phyloP scores from a whole-genome alignment of 192 early-diverging fungal species.

The Umbelopsis vinacea region DNA sequence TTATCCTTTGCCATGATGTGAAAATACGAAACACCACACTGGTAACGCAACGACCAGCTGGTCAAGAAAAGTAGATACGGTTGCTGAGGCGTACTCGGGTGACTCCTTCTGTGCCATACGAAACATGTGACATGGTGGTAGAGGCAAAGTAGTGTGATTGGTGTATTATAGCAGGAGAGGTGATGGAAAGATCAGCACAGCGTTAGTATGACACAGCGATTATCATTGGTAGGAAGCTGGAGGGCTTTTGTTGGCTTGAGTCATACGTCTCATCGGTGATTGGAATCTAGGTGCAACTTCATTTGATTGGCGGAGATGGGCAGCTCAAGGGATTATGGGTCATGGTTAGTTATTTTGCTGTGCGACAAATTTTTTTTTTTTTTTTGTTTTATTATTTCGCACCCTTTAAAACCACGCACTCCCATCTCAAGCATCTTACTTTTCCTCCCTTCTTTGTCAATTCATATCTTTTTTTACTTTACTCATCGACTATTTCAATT shows the following conservation, averaged over 20 bases:
- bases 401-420: constrained; percentile 19
- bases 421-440: not conserved
- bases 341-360: not conserved
- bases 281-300: not conserved
- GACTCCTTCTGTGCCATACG: no score
- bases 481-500: not conserved
- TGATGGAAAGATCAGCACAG: not conserved
- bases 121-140: not conserved
- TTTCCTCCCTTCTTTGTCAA: constrained; percentile 18
- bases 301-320: constrained; percentile 3
- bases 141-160: not conserved
- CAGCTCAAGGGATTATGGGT: not conserved
- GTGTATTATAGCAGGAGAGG: not conserved
- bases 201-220: constrained; percentile 7
- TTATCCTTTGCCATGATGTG: no score
- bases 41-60: no score
- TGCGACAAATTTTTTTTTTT: constrained; percentile 18
- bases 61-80: no score
- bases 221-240: constrained; percentile 2
- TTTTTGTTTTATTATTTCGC: no score
- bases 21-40: no score
- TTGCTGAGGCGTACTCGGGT: no score
- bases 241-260: not conserved
- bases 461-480: not conserved
- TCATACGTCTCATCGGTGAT: constrained; percentile 16